Conservation (phyloP, 1,139 yeast species). For the Sugiyamaella paludigena region DNA sequence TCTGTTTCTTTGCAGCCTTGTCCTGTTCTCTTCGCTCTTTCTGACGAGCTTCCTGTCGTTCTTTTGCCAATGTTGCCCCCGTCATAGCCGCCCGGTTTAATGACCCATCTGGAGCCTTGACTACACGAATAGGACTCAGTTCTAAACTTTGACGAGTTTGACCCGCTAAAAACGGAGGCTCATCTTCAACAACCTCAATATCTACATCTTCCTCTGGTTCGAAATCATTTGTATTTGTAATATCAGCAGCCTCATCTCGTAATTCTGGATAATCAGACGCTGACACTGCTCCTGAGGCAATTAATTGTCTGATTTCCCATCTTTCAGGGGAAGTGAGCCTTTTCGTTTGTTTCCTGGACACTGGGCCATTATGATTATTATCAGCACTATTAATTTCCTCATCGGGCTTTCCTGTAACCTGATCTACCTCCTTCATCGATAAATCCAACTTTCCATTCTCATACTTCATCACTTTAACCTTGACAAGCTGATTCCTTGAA, state of each 20-base stretch:
- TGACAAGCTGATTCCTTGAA: slow-evolving; percentile 58
- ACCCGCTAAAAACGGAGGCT: slow-evolving; percentile 72
- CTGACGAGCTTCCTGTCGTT: slow-evolving; percentile 58
- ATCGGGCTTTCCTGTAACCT: slow-evolving; percentile 51
- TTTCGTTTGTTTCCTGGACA: slow-evolving; percentile 23
- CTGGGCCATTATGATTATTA: background rate
- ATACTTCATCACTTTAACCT: slow-evolving; percentile 54
- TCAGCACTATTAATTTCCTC: background rate
- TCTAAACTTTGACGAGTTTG: slow-evolving; percentile 47
- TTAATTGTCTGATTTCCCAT: slow-evolving; percentile 84
- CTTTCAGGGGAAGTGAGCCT: slow-evolving; percentile 80
- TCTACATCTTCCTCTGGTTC: slow-evolving; percentile 61
- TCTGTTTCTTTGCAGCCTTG: slow-evolving; percentile 36
- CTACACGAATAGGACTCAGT: slow-evolving; percentile 53
- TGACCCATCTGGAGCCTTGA: slow-evolving; percentile 76
- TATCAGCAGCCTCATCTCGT: slow-evolving; percentile 23
- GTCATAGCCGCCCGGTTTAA: slow-evolving; percentile 70
- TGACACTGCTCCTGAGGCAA: slow-evolving; percentile 72
- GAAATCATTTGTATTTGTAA: slow-evolving; percentile 26
- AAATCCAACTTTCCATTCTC: slow-evolving; percentile 54
- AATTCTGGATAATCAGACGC: slow-evolving; percentile 72
- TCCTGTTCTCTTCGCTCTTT: slow-evolving; percentile 47
- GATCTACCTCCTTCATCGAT: slow-evolving; percentile 76
- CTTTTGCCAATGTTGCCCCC: slow-evolving; percentile 69
- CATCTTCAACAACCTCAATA: slow-evolving; percentile 65